Conservation (phyloP, 805 yeast genomes). For the Candida morakotiae region DNA sequence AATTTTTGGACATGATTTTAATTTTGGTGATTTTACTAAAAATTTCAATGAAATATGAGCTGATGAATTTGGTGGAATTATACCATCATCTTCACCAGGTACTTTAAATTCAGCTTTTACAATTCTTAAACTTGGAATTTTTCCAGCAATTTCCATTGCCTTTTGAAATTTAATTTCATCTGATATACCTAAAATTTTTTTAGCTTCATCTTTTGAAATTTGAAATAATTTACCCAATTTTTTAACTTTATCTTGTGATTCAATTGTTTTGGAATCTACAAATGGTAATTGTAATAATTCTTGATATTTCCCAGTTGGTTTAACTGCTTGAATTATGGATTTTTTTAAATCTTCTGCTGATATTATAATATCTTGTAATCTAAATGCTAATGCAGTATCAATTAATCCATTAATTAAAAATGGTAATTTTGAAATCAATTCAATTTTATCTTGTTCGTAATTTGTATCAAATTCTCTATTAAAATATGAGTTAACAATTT, state of each 20-base stretch:
- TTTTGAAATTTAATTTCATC: slow-evolving; percentile 43
- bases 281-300: slow-evolving; percentile 81
- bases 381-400: slow-evolving; percentile 78
- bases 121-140: slow-evolving; percentile 66
- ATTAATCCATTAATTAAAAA: slow-evolving; percentile 65
- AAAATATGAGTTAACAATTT: slow-evolving; percentile 54
- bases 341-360: slow-evolving; percentile 65
- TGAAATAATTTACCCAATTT: slow-evolving; percentile 71
- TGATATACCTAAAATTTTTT: slow-evolving; percentile 51
- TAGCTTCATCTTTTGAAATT: slow-evolving; percentile 50
- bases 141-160: slow-evolving; percentile 53
- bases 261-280: slow-evolving; percentile 48
- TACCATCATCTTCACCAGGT: slow-evolving; percentile 69
- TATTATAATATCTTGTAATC: slow-evolving; percentile 61
- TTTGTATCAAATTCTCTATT: slow-evolving; percentile 40
- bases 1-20: slow-evolving; percentile 51
- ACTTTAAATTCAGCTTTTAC: slow-evolving; percentile 72
- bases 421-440: slow-evolving; percentile 61
- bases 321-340: slow-evolving; percentile 72
- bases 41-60: slow-evolving; percentile 76
- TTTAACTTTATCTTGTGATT: slow-evolving; percentile 37
- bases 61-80: slow-evolving; percentile 62
- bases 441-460: slow-evolving; percentile 40
- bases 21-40: slow-evolving; percentile 67
- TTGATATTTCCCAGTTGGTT: slow-evolving; percentile 46